Conservation (phyloP, 1,139 yeast genomes). For the Magnusiomyces paraingens region DNA sequence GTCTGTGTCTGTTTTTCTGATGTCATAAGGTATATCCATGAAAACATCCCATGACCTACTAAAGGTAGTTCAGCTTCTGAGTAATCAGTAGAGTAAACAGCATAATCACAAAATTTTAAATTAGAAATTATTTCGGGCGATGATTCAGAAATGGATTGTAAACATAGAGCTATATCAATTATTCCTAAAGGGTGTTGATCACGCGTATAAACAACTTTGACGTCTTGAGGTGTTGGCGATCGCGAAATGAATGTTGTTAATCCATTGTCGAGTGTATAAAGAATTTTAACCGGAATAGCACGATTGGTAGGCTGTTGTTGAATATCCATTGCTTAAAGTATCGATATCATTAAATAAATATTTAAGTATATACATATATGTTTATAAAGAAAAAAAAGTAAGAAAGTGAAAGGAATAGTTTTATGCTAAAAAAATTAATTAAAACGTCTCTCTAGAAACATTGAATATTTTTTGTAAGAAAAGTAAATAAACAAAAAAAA, state of each 20-base stretch:
- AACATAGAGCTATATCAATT: slow-evolving; percentile 31
- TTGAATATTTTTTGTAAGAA: too few species aligned
- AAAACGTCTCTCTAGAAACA: not conserved
- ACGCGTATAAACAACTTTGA: slow-evolving; percentile 25
- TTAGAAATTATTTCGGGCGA: slow-evolving; percentile 35
- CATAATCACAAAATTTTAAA: slow-evolving; percentile 30
- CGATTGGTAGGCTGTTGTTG: not conserved
- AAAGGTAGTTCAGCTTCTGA: slow-evolving; percentile 35
- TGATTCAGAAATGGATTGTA: slow-evolving; percentile 29
- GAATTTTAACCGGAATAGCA: slow-evolving; percentile 27
- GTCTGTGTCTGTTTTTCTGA: not conserved
- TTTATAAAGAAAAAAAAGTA: not conserved
- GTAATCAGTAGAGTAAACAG: slow-evolving; percentile 37
- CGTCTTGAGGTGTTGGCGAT: slow-evolving; percentile 21
- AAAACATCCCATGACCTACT: slow-evolving; percentile 37
- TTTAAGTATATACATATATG: too few species aligned
- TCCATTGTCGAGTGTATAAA: slow-evolving; percentile 33
- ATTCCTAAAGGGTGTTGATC: slow-evolving; percentile 28
- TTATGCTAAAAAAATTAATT: not conserved
- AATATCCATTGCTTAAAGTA: not conserved
- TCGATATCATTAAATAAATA: too few species aligned
- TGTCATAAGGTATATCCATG: slow-evolving; percentile 11
- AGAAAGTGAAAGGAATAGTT: not conserved
- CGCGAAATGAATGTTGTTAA: slow-evolving; percentile 33
- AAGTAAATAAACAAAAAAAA: not conserved